Base-by-base conservation (phyloP, 2,329 filamentous ascomycete species). In the Xylaria sp. region DNA sequence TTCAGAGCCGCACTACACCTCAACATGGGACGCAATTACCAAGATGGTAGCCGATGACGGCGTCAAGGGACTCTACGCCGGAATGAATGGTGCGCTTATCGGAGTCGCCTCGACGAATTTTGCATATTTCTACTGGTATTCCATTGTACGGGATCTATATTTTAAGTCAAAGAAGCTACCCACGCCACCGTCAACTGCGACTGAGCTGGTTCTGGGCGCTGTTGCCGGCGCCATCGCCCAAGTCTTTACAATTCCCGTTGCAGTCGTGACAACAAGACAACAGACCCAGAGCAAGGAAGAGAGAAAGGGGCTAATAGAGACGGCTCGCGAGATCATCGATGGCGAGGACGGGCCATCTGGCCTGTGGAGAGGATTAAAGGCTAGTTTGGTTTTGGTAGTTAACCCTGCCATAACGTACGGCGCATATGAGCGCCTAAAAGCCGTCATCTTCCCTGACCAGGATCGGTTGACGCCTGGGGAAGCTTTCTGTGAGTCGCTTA, bases 91-190 rank as follows among this genome's bases (percentile, higher is more conserved):
- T 52, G 88, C 93, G 4, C 82, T 99, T 17, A 80, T 98, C 53
- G 95, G 95, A 55, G 95, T 99, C 35, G 94, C 93, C 1, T 97
- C 93, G 25, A 98, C 94, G 54, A 99, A 99, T 78, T 99, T 99
- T 75, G 95, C 95, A 71, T 99, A 99, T 80, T 99, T 99, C 76
- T 99, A 99, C 81, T 98, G 94, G 93, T 98, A 98, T 76, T 94
- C 92, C 4, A 80, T 95, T 27, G 92, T 97, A 31, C 88, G 95
- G 65, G 87, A 87, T 15, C 77, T 97, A 19, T 98, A 98, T 76
- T 78, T 91, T 68, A 85, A 85, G 67, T 80, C 85, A 40, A 76
- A 83, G 64, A 85, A 84, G 68, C 74, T 74, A 15, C 68, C 75
- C 3, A 73, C 72, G 3, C 74, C 89, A 25, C 92, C 93, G 2